phyloP scores from a whole-genome alignment of 2,329 filamentous ascomycete genomes.

The Fusarium succisae region DNA sequence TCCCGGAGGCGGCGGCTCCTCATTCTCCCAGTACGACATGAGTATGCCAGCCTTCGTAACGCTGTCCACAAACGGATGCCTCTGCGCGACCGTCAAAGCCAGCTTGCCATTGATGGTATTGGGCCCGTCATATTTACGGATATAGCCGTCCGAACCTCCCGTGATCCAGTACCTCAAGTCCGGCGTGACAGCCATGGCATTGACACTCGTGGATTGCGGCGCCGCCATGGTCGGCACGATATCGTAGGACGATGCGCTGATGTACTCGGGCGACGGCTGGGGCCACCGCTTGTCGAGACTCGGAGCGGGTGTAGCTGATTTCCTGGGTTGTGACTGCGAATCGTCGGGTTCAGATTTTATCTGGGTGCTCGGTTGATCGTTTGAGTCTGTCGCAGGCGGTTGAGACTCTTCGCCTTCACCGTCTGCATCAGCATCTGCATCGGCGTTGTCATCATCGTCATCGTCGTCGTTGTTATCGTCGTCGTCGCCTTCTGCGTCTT shows the following conservation, averaged over 20 bases:
- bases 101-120: conserved; percentile 96
- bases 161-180: conserved; percentile 96
- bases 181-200: conserved; percentile 88
- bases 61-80: conserved; percentile 96
- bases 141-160: conserved; percentile 93
- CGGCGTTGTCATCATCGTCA: conserved; percentile 48
- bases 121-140: conserved; percentile 95
- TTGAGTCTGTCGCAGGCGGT: conserved; percentile 36
- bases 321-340: conserved; percentile 33
- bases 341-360: conserved; percentile 42
- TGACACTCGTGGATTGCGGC: conserved; percentile 94
- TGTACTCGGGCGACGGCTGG: conserved; percentile 77
- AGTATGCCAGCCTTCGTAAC: conserved; percentile 94
- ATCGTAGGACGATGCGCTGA: conserved; percentile 85
- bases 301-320: conserved; percentile 44
- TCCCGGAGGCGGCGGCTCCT: conserved; percentile 69
- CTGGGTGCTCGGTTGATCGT: conserved; percentile 52
- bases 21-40: conserved; percentile 98
- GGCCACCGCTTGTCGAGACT: conserved; percentile 56
- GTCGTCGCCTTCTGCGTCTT: conserved; percentile 38
- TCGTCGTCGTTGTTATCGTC: conserved; percentile 50
- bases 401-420: conserved; percentile 47
- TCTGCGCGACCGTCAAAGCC: conserved; percentile 91
- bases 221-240: conserved; percentile 97
- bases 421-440: conserved; percentile 53